Conservation (phyloP, 176 grass and related monocot species). For the Raddia guianensis region DNA sequence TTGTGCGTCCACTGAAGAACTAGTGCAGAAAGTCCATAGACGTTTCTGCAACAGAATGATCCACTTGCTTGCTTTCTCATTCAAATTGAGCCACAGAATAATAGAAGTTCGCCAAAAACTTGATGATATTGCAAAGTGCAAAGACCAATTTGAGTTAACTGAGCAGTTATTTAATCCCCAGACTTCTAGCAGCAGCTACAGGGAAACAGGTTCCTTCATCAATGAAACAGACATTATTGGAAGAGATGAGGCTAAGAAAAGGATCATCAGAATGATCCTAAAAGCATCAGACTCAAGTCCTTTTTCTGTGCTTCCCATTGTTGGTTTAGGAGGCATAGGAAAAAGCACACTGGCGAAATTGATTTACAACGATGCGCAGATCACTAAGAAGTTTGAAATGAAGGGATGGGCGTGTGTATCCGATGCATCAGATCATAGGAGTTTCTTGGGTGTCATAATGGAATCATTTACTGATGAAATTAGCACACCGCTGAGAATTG, state of each 20-base stretch:
- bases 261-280: background rate
- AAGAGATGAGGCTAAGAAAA: background rate
- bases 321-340: slow-evolving; percentile 27
- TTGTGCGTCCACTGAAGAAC: background rate
- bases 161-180: background rate
- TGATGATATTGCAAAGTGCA: background rate
- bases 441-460: no score
- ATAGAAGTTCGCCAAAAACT: background rate
- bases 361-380: background rate
- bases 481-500: no score
- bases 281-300: background rate
- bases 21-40: background rate
- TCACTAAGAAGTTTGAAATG: background rate
- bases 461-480: no score
- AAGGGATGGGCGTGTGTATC: slow-evolving; percentile 5
- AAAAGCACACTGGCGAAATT: background rate
- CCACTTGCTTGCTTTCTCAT: background rate
- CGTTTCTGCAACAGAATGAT: background rate
- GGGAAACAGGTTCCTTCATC: slow-evolving; percentile 1
- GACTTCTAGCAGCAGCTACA: background rate
- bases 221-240: background rate
- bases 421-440: background rate
- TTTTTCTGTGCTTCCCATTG: slow-evolving; percentile 17
- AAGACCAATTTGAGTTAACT: background rate
- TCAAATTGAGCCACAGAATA: background rate